A percentile compares a stretch with the other conserved stretches of the same genome.
These are phyloP conservation scores for Sclerotinia borealis DNA, from an alignment of 2,329 filamentous ascomycete species.

Conservation along the genomic window DNA sequence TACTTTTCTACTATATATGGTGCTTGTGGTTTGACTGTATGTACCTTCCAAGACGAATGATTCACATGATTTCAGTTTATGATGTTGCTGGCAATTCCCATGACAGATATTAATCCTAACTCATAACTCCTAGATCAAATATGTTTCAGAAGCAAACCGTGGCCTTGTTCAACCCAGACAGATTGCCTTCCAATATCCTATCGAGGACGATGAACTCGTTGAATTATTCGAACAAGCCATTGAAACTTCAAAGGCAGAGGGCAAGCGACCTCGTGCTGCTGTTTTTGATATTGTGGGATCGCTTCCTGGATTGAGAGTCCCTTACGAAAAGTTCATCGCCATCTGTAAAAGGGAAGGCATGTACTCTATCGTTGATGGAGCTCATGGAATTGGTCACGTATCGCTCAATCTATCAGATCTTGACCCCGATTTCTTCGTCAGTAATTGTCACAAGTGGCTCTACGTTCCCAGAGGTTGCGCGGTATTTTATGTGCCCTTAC, in stretches of 20 bases:
- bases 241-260: conserved; percentile 42
- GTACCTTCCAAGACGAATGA: neutral
- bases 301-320: conserved; percentile 71
- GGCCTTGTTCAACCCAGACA: conserved; percentile 40
- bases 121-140: conserved; percentile 37
- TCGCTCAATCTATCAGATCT: conserved; percentile 58
- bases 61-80: neutral
- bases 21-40: conserved; percentile 65
- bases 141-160: conserved; percentile 59
- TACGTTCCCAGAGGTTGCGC: conserved; percentile 74
- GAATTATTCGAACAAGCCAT: conserved; percentile 55
- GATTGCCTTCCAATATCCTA: conserved; percentile 62
- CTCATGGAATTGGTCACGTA: conserved; percentile 79
- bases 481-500: conserved; percentile 68
- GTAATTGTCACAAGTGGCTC: conserved; percentile 90
- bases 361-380: conserved; percentile 67
- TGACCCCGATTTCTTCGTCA: conserved; percentile 80
- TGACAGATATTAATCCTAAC: no score
- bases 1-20: conserved; percentile 52
- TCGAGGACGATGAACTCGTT: conserved; percentile 62
- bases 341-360: conserved; percentile 63
- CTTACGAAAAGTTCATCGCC: conserved; percentile 61
- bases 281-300: conserved; percentile 78
- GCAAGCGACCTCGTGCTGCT: conserved; percentile 60
- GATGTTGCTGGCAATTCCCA: neutral